Conservation (phyloP, 1,284 basidiomycete genomes). For the Papiliotrema laurentii region DNA sequence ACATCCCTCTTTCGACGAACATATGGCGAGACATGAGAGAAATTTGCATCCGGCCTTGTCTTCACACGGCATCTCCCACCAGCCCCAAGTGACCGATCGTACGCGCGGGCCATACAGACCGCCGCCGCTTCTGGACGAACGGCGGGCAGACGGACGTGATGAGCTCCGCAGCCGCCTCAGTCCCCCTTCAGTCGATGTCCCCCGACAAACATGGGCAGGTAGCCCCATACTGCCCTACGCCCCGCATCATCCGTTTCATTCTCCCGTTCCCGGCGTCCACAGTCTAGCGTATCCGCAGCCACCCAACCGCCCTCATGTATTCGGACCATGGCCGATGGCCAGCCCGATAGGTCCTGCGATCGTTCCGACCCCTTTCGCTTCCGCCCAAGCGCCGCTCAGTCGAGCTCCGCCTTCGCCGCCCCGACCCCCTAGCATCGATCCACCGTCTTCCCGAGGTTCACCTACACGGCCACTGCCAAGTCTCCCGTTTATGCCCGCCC, state of each 20-base stretch:
- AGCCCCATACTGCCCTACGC: no score
- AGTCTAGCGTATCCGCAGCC: neutral
- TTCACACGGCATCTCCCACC: neutral
- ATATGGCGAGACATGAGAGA: neutral
- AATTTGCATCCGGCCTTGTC: neutral
- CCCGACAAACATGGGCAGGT: no score
- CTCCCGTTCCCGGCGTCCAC: neutral
- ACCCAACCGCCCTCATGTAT: no score
- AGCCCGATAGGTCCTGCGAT: neutral
- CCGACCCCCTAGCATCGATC: slow-evolving; percentile 6
- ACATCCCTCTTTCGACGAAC: neutral
- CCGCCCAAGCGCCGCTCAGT: neutral
- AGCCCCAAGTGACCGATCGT: no score
- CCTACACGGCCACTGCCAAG: no score
- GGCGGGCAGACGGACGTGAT: no score
- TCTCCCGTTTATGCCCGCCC: no score
- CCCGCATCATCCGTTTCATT: neutral
- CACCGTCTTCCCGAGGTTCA: slow-evolving; percentile 2
- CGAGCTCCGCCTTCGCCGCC: slow-evolving; percentile 2
- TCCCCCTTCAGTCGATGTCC: no score
- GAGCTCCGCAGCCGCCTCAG: no score
- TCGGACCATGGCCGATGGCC: neutral
- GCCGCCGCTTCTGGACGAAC: no score
- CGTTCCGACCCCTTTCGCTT: neutral
- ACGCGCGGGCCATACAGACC: no score